A percentile compares a stretch with the other conserved stretches of the same genome.
phyloP scores from a whole-genome alignment of 2,329 filamentous ascomycete genomes.

The Aspergillus texensis region DNA sequence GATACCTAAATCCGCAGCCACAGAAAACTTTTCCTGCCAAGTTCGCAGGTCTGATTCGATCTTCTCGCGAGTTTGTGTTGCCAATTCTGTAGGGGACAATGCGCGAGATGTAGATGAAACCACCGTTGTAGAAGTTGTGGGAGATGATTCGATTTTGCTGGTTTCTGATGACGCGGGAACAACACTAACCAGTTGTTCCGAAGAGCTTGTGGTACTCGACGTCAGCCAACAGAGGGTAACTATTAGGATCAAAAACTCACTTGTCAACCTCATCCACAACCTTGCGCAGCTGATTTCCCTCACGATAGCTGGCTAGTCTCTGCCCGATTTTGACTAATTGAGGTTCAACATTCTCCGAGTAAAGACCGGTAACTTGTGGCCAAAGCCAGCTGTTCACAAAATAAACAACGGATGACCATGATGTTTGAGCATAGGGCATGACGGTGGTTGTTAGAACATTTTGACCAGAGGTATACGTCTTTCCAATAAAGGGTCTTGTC shows the following conservation, averaged over 20 bases:
- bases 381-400: conserved; percentile 78
- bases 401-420: conserved; percentile 67
- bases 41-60: conserved; percentile 76
- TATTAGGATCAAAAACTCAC: conserved; percentile 27
- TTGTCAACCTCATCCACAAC: conserved; percentile 58
- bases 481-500: conserved; percentile 72
- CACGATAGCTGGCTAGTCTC: conserved; percentile 69
- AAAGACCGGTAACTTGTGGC: conserved; percentile 78
- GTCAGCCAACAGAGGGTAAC: conserved; percentile 12
- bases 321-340: conserved; percentile 91
- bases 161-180: conserved; percentile 23
- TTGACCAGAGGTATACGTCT: conserved; percentile 68
- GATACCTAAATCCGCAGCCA: conserved; percentile 81
- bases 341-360: conserved; percentile 90
- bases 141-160: conserved; percentile 21
- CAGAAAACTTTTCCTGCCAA: conserved; percentile 88
- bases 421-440: conserved; percentile 71
- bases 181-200: conserved; percentile 26
- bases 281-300: conserved; percentile 64
- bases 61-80: conserved; percentile 56
- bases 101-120: conserved; percentile 30
- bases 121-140: conserved; percentile 30
- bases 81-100: conserved; percentile 49
- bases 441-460: conserved; percentile 69
- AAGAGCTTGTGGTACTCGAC: conserved; percentile 17